A percentile compares a stretch with the other conserved stretches of the same genome.
Conservation (phyloP, 148 eudicot species). For the Rhododendron mucronatum region DNA sequence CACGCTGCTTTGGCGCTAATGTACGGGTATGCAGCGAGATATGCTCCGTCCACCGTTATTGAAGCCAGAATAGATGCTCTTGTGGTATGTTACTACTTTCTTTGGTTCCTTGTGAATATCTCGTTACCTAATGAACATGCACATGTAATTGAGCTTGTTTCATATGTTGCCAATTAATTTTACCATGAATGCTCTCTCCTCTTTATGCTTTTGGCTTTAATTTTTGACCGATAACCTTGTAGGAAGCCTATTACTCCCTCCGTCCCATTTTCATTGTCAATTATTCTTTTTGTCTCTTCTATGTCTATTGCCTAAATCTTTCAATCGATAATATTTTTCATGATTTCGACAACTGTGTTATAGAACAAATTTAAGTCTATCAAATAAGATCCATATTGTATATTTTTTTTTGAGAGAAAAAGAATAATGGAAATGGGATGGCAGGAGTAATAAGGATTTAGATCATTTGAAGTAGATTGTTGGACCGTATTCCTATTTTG, state of each 20-base stretch:
- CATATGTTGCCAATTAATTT: neutral
- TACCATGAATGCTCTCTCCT: neutral
- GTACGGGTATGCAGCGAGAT: constrained; percentile 99
- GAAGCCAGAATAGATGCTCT: constrained; percentile 99
- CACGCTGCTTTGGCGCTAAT: constrained; percentile 98
- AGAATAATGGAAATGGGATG: no score
- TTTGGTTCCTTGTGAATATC: neutral
- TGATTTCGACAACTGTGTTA: no score
- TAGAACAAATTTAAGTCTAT: no score
- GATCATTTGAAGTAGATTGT: neutral
- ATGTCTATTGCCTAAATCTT: no score
- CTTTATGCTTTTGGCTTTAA: neutral
- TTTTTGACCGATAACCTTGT: neutral
- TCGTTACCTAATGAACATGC: neutral
- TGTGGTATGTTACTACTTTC: constrained; percentile 54
- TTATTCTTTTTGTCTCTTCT: no score
- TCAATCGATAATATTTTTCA: no score
- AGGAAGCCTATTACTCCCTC: neutral
- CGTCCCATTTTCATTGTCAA: no score
- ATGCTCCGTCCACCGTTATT: constrained; percentile 93
- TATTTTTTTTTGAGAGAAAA: no score
- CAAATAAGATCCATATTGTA: no score
- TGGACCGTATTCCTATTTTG: neutral
- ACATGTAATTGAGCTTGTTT: neutral
- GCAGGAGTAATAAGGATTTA: neutral